phyloP scores from a whole-genome alignment of 495 filamentous ascomycete species.

The Penicillium roqueforti region DNA sequence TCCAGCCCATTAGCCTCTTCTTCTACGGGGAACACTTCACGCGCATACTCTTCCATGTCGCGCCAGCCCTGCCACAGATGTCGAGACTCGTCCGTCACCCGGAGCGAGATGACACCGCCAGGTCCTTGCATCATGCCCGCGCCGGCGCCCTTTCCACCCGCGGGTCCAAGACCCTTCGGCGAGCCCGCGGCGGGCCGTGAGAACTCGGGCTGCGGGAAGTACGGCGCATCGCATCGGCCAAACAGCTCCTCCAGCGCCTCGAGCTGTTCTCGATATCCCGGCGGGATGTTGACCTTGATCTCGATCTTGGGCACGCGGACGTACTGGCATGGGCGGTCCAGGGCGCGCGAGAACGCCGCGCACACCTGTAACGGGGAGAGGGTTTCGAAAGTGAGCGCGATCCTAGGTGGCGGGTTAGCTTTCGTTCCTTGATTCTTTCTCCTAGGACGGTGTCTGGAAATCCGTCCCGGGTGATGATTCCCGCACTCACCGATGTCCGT shows the following conservation, averaged over 20 bases:
- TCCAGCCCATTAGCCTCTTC: conserved; percentile 88
- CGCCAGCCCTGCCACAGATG: conserved; percentile 87
- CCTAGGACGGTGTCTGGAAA: too few species aligned
- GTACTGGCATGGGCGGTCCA: conserved; percentile 75
- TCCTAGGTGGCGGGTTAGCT: conserved; percentile 43
- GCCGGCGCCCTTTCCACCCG: conserved; percentile 59
- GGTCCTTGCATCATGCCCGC: conserved; percentile 54
- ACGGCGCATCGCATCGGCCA: conserved; percentile 57
- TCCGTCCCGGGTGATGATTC: neutral
- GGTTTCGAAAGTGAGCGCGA: conserved; percentile 88
- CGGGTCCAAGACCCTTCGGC: conserved; percentile 52
- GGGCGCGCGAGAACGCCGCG: conserved; percentile 68
- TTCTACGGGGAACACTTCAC: conserved; percentile 91
- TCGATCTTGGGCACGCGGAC: conserved; percentile 67
- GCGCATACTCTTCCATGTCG: conserved; percentile 91
- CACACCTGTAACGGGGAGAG: conserved; percentile 82
- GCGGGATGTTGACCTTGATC: conserved; percentile 77
- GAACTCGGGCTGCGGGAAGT: conserved; percentile 56
- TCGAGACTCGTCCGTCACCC: conserved; percentile 67
- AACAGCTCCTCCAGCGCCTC: conserved; percentile 63
- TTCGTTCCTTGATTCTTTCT: neutral
- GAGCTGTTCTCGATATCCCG: conserved; percentile 87
- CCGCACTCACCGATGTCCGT: conserved; percentile 63
- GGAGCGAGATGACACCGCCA: conserved; percentile 47
- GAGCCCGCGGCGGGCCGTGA: conserved; percentile 44